Base-by-base conservation (phyloP, 805 yeast species). In the Saccharomyces paradoxus region DNA sequence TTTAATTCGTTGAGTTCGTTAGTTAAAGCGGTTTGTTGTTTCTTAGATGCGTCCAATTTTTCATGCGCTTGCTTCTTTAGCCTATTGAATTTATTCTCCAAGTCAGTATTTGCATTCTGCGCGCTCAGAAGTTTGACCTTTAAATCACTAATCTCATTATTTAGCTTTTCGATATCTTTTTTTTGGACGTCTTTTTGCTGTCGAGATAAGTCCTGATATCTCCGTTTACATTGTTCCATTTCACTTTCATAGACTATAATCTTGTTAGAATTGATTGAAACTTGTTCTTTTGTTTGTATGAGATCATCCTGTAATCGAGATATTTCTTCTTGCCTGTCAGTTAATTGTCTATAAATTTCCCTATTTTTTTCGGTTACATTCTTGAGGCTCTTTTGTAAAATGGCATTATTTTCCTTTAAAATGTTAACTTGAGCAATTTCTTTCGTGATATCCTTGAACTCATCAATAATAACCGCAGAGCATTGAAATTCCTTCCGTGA, bases 21-120 rank as follows among this genome's bases (percentile, higher is more conserved):
- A 48, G 68, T 78, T 46, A 82, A 66, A 5, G 69, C 72, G 37
- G 72, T 70, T 29, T 77, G 66, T 8, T 71, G 70, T 6, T 63
- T 61, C 49, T 64, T 65, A 3, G 67, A 60, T 7, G 64, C 63
- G 51, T 67, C 64, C 37, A 69, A 53, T 37, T 68, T 67, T 49
- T 73, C 74, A 62, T 69, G 69, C 1, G 74, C 74, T 51, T 63
- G 69, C 58, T 63, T 62, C 58, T 61, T 71, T 28, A 72, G 54
- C 46, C 71, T 62, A 46, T 60, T 63, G 53, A 71, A 63, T 30
- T 71, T 62, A 21, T 65, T 70, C 26, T 66, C 65, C 37, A 68
- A 59, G 17, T 73, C 74, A 1, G 66, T 63, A 51, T 74, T 72
- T 44, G 67, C 64, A n/a, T 58, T 61, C 0, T 48, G 47, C 6